phyloP scores from a whole-genome alignment of 345 rosid genomes.

The Psidium guajava region DNA sequence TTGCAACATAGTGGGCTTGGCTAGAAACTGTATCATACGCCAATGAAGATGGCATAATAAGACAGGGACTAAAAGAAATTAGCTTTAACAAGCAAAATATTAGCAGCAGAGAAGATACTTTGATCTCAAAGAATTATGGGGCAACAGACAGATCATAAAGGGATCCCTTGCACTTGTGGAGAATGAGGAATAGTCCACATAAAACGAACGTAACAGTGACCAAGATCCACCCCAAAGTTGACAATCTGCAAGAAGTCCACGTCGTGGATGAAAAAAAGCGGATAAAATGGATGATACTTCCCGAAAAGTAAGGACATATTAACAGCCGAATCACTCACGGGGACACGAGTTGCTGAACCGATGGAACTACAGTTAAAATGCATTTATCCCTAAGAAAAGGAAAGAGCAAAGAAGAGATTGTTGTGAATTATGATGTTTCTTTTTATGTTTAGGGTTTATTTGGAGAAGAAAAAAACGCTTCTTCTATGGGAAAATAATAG shows the following conservation, averaged over 20 bases:
- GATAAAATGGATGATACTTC: not conserved
- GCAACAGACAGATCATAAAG: not conserved
- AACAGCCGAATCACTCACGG: slow-evolving; percentile 14
- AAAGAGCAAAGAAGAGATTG: too few relatives aligned
- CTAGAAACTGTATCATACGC: not conserved
- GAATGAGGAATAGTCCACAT: slow-evolving; percentile 31
- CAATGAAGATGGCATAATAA: not conserved
- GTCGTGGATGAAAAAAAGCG: not conserved
- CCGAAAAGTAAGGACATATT: not conserved
- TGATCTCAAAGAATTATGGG: not conserved
- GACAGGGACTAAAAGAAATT: not conserved
- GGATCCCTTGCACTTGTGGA: slow-evolving; percentile 15
- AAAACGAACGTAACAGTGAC: slow-evolving; percentile 22
- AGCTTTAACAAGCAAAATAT: not conserved
- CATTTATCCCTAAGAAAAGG: too few relatives aligned
- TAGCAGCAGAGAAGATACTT: not conserved
- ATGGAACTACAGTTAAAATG: not conserved
- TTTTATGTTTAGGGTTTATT: too few relatives aligned
- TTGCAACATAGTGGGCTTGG: not conserved
- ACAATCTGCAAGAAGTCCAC: slow-evolving; percentile 14
- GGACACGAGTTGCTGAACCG: slow-evolving; percentile 25
- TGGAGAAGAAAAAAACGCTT: too few relatives aligned
- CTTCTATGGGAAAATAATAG: too few relatives aligned
- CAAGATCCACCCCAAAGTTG: slow-evolving; percentile 34
- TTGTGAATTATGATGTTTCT: too few relatives aligned